A percentile compares a stretch with the other conserved stretches of the same genome.
phyloP scores from a whole-genome alignment of 1,284 basidiomycete species.

The Cutaneotrichosporon mucoides region DNA sequence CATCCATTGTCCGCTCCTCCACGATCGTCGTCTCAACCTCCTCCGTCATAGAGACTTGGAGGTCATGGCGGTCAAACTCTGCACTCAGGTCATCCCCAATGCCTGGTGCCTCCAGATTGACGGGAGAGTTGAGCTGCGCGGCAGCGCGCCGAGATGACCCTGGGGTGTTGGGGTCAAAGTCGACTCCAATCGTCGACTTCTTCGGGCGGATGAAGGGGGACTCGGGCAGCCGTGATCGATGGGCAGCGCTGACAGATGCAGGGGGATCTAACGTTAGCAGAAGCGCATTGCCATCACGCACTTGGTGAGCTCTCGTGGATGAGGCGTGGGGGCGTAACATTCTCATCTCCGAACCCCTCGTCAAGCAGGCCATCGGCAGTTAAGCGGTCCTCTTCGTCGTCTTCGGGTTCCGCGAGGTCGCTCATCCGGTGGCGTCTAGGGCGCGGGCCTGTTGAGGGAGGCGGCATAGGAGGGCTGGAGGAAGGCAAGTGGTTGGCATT shows the following conservation, averaged over 20 bases:
- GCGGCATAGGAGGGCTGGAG: neutral
- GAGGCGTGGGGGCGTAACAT: constrained; percentile 7
- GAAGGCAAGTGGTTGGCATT: neutral
- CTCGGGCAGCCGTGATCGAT: neutral
- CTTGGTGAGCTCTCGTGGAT: constrained; percentile 15
- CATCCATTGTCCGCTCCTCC: too few species aligned
- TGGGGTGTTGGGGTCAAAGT: neutral
- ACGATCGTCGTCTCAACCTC: neutral
- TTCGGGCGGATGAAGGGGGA: neutral
- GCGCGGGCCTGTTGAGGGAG: neutral
- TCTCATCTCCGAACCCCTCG: constrained; percentile 21
- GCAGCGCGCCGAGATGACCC: neutral
- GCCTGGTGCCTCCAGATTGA: too few species aligned
- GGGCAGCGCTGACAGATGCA: constrained; percentile 23
- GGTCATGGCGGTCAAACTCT: constrained; percentile 2
- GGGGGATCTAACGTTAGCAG: constrained; percentile 24
- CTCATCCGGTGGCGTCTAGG: constrained; percentile 14
- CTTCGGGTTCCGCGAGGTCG: constrained; percentile 40
- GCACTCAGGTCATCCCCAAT: constrained; percentile 5
- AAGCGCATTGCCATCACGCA: constrained; percentile 1
- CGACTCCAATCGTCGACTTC: too few species aligned
- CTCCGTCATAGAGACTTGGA: neutral
- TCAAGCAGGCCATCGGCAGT: constrained; percentile 56
- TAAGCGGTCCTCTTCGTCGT: constrained; percentile 53
- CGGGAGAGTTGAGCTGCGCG: neutral